phyloP scores from a whole-genome alignment of 208 protist species.

The Trichomonas vaginalis region DNA sequence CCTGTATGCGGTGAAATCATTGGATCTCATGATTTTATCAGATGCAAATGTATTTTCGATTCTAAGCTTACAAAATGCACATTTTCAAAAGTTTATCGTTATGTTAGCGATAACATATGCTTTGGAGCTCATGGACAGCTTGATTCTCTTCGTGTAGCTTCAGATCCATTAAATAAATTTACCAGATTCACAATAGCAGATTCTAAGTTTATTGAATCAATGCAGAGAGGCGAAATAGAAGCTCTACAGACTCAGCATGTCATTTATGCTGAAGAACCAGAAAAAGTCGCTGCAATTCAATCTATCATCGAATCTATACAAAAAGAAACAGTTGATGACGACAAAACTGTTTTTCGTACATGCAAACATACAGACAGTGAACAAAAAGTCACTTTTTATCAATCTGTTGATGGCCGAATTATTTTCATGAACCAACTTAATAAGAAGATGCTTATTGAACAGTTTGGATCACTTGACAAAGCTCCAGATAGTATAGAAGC shows the following conservation, averaged over 20 bases:
- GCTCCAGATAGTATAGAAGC: not conserved
- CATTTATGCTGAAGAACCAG: not conserved
- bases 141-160: not conserved
- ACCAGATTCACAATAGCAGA: not conserved
- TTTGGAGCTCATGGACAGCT: not conserved
- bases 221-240: not conserved
- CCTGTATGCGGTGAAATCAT: not conserved
- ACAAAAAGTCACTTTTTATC: not conserved
- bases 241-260: not conserved
- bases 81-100: not conserved
- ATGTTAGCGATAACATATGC: not conserved
- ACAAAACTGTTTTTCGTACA: not conserved
- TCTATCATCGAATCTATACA: not conserved
- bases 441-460: not conserved
- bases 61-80: not conserved
- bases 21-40: not conserved
- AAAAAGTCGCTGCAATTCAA: not conserved
- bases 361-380: not conserved
- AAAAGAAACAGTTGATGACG: not conserved
- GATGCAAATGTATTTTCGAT: not conserved
- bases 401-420: not conserved
- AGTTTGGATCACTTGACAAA: not conserved
- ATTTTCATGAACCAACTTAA: not conserved
- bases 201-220: not conserved
- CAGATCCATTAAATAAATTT: not conserved